Percentiles rank a stretch among this genome's conserved stretches.
Evolutionary conservation across 495 filamentous ascomycete genomes (phyloP).

Genomic region (Penicillium malachiteum): DNA sequence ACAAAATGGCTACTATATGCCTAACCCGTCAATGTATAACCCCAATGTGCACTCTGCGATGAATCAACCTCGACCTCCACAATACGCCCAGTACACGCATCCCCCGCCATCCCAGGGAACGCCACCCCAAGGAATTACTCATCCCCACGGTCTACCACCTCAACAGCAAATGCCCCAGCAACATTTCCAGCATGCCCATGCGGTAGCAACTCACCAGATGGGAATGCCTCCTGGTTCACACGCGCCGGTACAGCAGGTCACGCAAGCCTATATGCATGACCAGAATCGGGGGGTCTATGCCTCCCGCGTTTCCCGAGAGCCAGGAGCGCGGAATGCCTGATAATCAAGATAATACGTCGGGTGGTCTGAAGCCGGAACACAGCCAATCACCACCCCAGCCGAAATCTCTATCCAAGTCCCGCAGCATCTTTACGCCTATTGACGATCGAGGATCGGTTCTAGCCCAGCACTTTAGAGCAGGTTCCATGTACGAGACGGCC

Average conservation of each 20-base stretch:
- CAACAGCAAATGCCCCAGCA: conserved; percentile 34
- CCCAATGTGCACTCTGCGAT: conserved; percentile 56
- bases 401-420: conserved; percentile 77
- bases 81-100: conserved; percentile 50
- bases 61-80: conserved; percentile 44
- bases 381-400: conserved; percentile 54
- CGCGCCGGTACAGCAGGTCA: conserved; percentile 41
- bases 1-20: conserved; percentile 81
- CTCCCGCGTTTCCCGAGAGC: conserved; percentile 47
- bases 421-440: conserved; percentile 96
- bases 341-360: conserved; percentile 39
- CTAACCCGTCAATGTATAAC: conserved; percentile 82
- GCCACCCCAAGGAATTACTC: conserved; percentile 26
- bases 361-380: conserved; percentile 39
- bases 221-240: conserved; percentile 15
- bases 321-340: conserved; percentile 43
- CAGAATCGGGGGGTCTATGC: conserved; percentile 55
- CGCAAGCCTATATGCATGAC: conserved; percentile 68
- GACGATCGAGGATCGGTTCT: conserved; percentile 89
- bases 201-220: conserved; percentile 6
- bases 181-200: conserved; percentile 46
- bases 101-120: conserved; percentile 33
- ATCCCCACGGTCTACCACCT: conserved; percentile 33
- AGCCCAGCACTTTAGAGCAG: conserved; percentile 75
- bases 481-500: conserved; percentile 44